A percentile compares a stretch with the other conserved stretches of the same genome.
Conservation (phyloP, 169 alveolate species). For the Plasmodium fragile region DNA sequence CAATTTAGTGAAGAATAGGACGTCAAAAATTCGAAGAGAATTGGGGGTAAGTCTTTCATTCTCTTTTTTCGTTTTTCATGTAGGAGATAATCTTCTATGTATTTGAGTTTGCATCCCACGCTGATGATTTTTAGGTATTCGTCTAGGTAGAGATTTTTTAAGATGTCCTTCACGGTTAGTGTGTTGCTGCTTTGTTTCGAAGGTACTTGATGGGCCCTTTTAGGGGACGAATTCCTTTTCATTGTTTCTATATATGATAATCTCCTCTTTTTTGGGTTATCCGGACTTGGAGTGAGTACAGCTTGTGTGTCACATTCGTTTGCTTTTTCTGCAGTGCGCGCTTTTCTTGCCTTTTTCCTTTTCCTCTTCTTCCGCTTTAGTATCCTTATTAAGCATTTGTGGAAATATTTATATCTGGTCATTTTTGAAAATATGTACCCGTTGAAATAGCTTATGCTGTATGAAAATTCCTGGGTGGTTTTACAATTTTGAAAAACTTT, state of each 20-base stretch:
- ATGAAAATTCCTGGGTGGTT: constrained; percentile 41
- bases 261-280: constrained; percentile 15
- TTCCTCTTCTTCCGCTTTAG: constrained; percentile 22
- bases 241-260: background rate
- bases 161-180: constrained; percentile 30
- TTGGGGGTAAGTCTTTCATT: constrained; percentile 52
- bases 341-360: constrained; percentile 1
- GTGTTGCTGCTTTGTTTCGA: constrained; percentile 1
- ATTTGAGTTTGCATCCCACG: constrained; percentile 61
- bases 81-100: constrained; percentile 60
- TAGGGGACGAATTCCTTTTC: background rate
- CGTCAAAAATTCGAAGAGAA: constrained; percentile 68
- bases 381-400: constrained; percentile 64
- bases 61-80: constrained; percentile 36
- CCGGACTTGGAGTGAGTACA: background rate
- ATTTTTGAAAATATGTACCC: constrained; percentile 67
- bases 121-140: constrained; percentile 62
- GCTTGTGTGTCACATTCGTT: background rate
- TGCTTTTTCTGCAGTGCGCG: background rate
- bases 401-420: constrained; percentile 73
- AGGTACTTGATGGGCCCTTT: background rate
- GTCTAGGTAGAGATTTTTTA: constrained; percentile 57
- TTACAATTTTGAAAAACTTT: constrained; percentile 40
- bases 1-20: constrained; percentile 57
- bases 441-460: constrained; percentile 40